Base-by-base conservation (phyloP, 805 yeast species). In the Sugiyamaella chiloensis region DNA sequence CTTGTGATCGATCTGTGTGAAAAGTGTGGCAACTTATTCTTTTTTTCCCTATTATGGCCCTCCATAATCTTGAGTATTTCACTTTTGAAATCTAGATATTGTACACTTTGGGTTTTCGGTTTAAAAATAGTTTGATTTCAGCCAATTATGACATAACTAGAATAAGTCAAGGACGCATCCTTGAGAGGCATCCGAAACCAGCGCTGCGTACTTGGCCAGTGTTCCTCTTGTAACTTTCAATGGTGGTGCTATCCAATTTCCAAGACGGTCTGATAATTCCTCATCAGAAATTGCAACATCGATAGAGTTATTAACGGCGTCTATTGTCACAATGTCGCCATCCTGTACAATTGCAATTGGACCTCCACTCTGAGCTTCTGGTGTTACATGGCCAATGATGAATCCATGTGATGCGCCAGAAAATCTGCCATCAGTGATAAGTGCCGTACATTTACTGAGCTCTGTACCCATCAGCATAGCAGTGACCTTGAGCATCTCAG, bases 351-450 rank as follows among this genome's bases (percentile, higher is more conserved):
- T 75, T 46, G 89, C 97, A 69, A 90, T 89, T 65, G 98, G 98
- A 44, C 98, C 98, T 66, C 97, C 98, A 58, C 84, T 90, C 53
- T 88, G 90, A 50, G 97, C 97, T 74, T 90, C 97, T 49, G 98
- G 98, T 29, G 87, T 96, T 66, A 90, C 85, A 71, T 90, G 98
- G 44, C 98, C 98, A 66, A 90, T 90, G 64, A 90, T 77, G 81
- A 90, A 90, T 40, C 98, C 98, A 67, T 91, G 98, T 40, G 97
- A 91, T 49, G 97, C 98, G 66, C 98, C 98, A 44, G 95, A 85
- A 76, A 90, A 90, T 75, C 98, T 83, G 63, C 98, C 98, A 66
- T 90, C 98, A 46, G 98, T 90, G 62, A 90, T 76, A 53, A 90
- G 75, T 19, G 98, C 97, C 62, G 85, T 93, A 58, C 82, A 88